Conservation (phyloP, 345 rosid genomes). For the Lumnitzera littorea region DNA sequence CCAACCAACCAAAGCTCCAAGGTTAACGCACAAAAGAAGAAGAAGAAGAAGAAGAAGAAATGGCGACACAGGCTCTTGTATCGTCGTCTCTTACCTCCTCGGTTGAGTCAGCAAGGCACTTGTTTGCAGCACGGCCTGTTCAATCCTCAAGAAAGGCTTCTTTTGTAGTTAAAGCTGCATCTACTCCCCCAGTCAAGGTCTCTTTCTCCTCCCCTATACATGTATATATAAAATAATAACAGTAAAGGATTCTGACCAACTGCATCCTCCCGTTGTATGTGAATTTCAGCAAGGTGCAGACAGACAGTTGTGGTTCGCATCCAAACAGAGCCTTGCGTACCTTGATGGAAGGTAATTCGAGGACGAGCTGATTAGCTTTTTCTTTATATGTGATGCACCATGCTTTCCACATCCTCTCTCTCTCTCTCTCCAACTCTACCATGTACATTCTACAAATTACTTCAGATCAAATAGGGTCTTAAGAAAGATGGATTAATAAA, state of each 20-base stretch:
- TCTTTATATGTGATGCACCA: too few species aligned
- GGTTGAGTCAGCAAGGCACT: conserved; percentile 69
- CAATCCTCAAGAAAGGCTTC: conserved; percentile 49
- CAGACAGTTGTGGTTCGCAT: conserved; percentile 91
- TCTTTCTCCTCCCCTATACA: not conserved
- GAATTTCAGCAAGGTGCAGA: conserved; percentile 70
- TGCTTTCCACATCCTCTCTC: too few species aligned
- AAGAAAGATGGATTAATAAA: too few species aligned
- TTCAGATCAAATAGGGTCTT: too few species aligned
- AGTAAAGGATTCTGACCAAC: not conserved
- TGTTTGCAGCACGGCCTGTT: conserved; percentile 42
- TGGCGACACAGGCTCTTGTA: conserved; percentile 92
- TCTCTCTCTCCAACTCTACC: too few species aligned
- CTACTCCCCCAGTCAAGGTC: conserved; percentile 97
- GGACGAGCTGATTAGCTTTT: not conserved
- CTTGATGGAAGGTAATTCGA: conserved; percentile 83
- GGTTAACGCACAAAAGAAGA: too few species aligned
- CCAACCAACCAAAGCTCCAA: not conserved
- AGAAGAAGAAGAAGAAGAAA: conserved; percentile 9
- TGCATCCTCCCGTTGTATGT: not conserved
- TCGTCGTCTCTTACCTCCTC: conserved; percentile 78
- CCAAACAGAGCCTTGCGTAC: conserved; percentile 81
- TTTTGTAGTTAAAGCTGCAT: conserved; percentile 64
- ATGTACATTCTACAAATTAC: too few species aligned
- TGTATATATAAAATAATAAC: not conserved